These are phyloP conservation scores for Clarireedia sp. DNA, from an alignment of 2,329 filamentous ascomycete species.

Conservation along the genomic window DNA sequence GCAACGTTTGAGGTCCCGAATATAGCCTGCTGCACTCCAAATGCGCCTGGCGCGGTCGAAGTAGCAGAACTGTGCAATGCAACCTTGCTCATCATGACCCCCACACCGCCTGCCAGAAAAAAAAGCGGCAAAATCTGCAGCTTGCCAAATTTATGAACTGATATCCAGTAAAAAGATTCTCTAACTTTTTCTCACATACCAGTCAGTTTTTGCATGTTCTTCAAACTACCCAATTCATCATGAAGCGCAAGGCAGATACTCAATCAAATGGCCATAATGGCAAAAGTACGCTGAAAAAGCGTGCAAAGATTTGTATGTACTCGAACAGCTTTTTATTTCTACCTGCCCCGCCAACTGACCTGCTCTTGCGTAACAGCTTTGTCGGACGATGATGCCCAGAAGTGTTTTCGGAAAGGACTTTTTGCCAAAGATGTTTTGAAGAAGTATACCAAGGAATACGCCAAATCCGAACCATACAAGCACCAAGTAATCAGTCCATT, in stretches of 20 bases:
- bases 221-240: constrained; percentile 26
- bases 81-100: background rate
- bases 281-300: constrained; percentile 42
- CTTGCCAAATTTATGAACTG: constrained; percentile 9
- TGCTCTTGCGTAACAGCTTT: constrained; percentile 18
- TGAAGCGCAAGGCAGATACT: constrained; percentile 54
- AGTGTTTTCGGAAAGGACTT: constrained; percentile 55
- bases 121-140: background rate
- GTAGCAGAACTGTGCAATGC: too few relatives aligned
- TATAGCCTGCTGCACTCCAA: too few relatives aligned
- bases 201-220: background rate
- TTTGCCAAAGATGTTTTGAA: constrained; percentile 53
- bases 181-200: background rate
- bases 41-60: too few relatives aligned
- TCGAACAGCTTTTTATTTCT: constrained; percentile 9
- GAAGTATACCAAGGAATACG: constrained; percentile 55
- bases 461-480: constrained; percentile 67
- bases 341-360: constrained; percentile 14
- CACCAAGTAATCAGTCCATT: constrained; percentile 82
- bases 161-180: background rate
- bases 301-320: constrained; percentile 37
- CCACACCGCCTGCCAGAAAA: constrained; percentile 1
- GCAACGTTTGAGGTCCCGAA: too few relatives aligned
- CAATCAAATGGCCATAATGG: constrained; percentile 34
- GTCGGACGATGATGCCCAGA: constrained; percentile 26